phyloP scores from a whole-genome alignment of 2,329 filamentous ascomycete genomes.

The Hypocreales sp. region DNA sequence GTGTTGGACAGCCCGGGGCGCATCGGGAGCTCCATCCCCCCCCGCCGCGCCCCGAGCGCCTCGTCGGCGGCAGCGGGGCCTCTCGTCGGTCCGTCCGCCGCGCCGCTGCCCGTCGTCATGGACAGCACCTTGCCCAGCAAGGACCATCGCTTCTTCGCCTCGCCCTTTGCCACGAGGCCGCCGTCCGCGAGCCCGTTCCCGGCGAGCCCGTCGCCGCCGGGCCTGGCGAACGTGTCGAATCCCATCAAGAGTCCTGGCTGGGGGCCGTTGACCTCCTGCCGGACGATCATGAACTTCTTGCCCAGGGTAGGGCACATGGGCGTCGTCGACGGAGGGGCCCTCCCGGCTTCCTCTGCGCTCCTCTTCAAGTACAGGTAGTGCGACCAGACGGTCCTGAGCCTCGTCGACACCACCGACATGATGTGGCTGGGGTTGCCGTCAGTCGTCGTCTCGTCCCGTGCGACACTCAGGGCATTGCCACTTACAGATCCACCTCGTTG shows the following conservation, averaged over 20 bases:
- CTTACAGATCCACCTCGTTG: constrained; percentile 52
- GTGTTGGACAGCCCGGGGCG: constrained; percentile 2
- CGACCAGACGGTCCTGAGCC: constrained; percentile 60
- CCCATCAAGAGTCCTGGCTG: constrained; percentile 32
- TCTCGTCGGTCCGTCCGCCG: constrained; percentile 1
- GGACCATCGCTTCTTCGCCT: constrained; percentile 45
- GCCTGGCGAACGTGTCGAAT: constrained; percentile 30
- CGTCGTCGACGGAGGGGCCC: constrained; percentile 52
- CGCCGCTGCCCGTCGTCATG: constrained; percentile 11
- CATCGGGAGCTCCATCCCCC: constrained; percentile 23
- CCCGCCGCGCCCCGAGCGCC: constrained; percentile 21
- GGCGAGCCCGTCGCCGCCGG: constrained; percentile 8
- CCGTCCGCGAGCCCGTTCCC: constrained; percentile 11
- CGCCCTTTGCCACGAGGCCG: constrained; percentile 12
- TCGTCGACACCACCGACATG: constrained; percentile 48
- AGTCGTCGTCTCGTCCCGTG: too few species aligned
- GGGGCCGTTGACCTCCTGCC: constrained; percentile 46
- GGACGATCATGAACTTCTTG: constrained; percentile 76
- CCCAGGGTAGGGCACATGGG: constrained; percentile 77
- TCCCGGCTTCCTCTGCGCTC: constrained; percentile 39
- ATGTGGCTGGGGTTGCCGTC: constrained; percentile 40
- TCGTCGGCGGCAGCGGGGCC: neutral
- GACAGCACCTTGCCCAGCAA: constrained; percentile 47
- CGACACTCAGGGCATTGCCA: constrained; percentile 10
- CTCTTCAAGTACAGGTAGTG: constrained; percentile 66